Base-by-base conservation (phyloP, 2,329 filamentous ascomycete genomes). In the Chalaropsis ovoidea region DNA sequence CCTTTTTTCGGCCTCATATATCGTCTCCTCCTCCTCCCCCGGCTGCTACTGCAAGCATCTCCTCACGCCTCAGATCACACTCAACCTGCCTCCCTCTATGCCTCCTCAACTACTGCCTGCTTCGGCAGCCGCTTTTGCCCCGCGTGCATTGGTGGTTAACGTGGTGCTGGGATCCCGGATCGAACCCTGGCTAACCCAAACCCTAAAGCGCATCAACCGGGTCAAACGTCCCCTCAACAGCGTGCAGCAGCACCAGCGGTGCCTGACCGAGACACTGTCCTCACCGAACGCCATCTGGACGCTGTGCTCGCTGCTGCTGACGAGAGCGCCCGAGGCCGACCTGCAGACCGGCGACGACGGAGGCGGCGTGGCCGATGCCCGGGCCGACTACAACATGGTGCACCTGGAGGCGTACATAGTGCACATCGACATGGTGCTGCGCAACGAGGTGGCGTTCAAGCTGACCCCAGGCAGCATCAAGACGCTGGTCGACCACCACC, bases 371-470 rank as follows among this genome's bases (percentile, higher is more conserved):
- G 81, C 93, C 70, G 91, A 96, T 77, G 89, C 89, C 69, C 79
- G 96, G 69, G 90, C 89, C 82, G 95, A 95, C 82, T 94, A 93
- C 77, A 88, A 95, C 79, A 84, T 96, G 73, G 80, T 96, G 73
- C 90, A 96, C 75, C 80, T 97, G 71, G 92, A 97, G 78, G 94
- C 94, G 63, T 99, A 99, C 76, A 93, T 97, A 71, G 94, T 99
- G 68, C 93, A 97, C 76, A 91, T 99, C 76, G 94, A 99, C 79
- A 96, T 97, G 91, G 93, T 99, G 68, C 85, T 95, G 72, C 88
- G 92, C 77, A 94, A 95, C 75, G 94, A 97, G 79, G 91, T 99
- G 73, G 94, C 92, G 70, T 97, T 92, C 83, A 99, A 99, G 83
- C 83, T 99, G 73, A 97, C 92, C 27, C 84, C 87, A 67, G 94